Evolutionary conservation across 306 rosid genomes (phyloP).

Genomic region (Vachellia pachyceras): DNA sequence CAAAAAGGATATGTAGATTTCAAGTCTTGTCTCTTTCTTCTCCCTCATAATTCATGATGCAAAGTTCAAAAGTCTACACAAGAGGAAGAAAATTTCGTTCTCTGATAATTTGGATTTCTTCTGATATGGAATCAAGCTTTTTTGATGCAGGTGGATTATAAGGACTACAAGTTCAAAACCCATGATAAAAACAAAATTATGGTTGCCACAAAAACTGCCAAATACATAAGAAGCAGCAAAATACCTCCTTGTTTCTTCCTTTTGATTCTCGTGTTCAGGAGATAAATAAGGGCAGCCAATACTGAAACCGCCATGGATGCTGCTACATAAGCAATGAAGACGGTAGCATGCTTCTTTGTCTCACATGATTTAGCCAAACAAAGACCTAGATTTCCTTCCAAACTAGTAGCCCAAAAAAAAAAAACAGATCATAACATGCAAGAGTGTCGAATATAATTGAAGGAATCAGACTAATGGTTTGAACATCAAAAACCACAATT

Average conservation of each 20-base stretch:
- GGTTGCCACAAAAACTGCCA: not conserved
- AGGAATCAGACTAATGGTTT: not conserved
- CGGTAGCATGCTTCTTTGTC: slow-evolving; percentile 12
- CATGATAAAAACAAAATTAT: not conserved
- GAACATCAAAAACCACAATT: not conserved
- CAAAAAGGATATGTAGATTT: no score
- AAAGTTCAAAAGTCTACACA: not conserved
- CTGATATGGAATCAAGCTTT: not conserved
- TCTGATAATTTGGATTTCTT: not conserved
- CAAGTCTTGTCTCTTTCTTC: no score
- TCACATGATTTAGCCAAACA: not conserved
- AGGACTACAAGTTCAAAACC: not conserved
- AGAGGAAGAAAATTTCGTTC: not conserved
- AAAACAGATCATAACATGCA: not conserved
- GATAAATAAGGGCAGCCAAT: not conserved
- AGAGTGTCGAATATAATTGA: not conserved
- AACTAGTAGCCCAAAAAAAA: not conserved
- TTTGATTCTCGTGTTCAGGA: slow-evolving; percentile 19
- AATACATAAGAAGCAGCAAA: not conserved
- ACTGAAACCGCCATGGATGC: slow-evolving; percentile 9
- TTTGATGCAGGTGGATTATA: not conserved
- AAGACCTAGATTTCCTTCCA: slow-evolving; percentile 18
- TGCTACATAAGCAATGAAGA: slow-evolving; percentile 18
- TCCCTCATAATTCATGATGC: no score
- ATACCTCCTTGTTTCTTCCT: slow-evolving; percentile 24